Base-by-base conservation (phyloP, 176 grass and related monocot genomes). In the Leersia perrieri region DNA sequence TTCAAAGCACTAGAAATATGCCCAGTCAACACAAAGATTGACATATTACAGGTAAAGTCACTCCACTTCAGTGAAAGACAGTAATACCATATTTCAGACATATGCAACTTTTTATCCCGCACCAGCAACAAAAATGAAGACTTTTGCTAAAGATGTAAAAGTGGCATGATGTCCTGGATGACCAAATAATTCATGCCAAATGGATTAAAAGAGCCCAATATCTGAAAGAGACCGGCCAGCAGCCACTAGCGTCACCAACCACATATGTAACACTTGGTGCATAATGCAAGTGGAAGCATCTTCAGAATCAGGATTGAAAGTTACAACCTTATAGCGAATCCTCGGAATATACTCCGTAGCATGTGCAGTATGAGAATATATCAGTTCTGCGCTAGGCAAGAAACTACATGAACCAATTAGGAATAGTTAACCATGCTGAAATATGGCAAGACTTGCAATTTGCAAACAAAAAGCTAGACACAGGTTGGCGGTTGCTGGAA, bases 261-360 rank as follows among this genome's bases (percentile, higher is more conserved):
- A 85, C 76, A 77, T 38, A 36, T 53, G 34, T 35, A 81, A 85
- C 72, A 85, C 77, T 89, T 86, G 88, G 82, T 82, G 45, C 77
- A 71, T 74, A 85, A 81, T 77, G 28, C 12, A 72, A 76, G 35
- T 35, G 55, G 33, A 41, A 65, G 55, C 82, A 85, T 41, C 29
- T 68, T 15, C 73, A 75, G 81, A 40, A 77, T 60, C 70, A 64
- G 39, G 63, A 28, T 80, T 32, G 36, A 72, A 65, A 85, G 71
- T 40, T 81, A 18, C 68, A 33, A 31, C 65, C 69, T 18, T 30
- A 55, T 23, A 64, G 34, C 33, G 72, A 66, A 77, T 71, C 49
- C 39, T 45, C 13, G 39, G 63, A 67, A 81, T 55, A 70, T 30
- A n/a, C n/a, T n/a, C n/a, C n/a, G n/a, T n/a, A 84, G 27, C 55